Conservation (phyloP, 306 rosid genomes). For the Medicago lupulina region DNA sequence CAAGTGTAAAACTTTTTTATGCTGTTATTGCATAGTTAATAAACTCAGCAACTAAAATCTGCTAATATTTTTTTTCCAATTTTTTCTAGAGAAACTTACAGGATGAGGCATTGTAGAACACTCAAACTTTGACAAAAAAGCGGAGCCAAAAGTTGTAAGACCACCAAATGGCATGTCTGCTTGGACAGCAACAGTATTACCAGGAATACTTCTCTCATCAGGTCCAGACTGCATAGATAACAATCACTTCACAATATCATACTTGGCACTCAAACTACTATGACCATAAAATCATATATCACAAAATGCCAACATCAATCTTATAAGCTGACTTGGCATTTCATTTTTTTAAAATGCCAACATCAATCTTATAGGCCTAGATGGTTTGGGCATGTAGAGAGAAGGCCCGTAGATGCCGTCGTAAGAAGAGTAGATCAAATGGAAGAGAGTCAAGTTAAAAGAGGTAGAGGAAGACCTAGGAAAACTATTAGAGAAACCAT, state of each 20-base stretch:
- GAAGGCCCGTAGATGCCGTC: too few relatives aligned
- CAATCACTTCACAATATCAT: constrained; percentile 18
- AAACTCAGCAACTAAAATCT: not conserved
- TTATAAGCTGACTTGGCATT: too few relatives aligned
- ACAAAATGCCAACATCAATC: too few relatives aligned
- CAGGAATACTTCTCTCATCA: constrained; percentile 97
- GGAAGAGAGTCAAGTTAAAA: too few relatives aligned
- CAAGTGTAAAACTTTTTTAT: not conserved
- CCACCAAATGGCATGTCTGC: constrained; percentile 97
- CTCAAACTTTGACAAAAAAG: constrained; percentile 92
- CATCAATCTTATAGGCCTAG: too few relatives aligned
- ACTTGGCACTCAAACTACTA: not conserved
- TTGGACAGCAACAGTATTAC: constrained; percentile 94
- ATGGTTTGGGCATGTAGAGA: too few relatives aligned
- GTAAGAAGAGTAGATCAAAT: too few relatives aligned
- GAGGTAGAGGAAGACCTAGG: too few relatives aligned
- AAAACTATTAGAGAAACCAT: too few relatives aligned
- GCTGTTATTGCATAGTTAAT: not conserved
- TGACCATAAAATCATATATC: too few relatives aligned
- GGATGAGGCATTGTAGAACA: constrained; percentile 98
- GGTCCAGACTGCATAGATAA: constrained; percentile 73
- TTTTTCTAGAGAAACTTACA: constrained; percentile 55
- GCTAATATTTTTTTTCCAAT: not conserved
- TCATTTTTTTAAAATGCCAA: too few relatives aligned
- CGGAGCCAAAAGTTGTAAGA: constrained; percentile 82